Conservation (phyloP, 805 yeast genomes). For the Pichia deserticola region DNA sequence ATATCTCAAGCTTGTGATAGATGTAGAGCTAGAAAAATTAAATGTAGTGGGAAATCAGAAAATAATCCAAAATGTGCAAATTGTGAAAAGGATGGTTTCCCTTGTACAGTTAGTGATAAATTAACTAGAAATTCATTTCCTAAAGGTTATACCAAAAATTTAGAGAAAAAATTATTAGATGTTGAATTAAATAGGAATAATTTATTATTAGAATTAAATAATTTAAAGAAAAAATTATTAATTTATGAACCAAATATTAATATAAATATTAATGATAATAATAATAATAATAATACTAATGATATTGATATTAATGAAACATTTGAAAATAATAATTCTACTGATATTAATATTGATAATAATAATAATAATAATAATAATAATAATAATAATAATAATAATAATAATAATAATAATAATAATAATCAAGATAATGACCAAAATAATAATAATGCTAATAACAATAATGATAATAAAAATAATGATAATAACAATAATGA, state of each 20-base stretch:
- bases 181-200: conserved; percentile 49
- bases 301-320: too few species aligned
- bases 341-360: too few species aligned
- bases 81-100: conserved; percentile 57
- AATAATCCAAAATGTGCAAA: conserved; percentile 52
- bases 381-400: not conserved
- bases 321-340: not conserved
- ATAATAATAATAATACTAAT: not conserved
- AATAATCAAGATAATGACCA: not conserved
- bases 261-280: not conserved
- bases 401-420: too few species aligned
- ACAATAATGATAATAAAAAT: too few species aligned
- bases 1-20: conserved; percentile 79
- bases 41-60: conserved; percentile 59
- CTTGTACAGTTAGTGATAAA: conserved; percentile 67
- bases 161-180: conserved; percentile 54
- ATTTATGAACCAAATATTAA: not conserved
- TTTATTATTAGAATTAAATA: conserved; percentile 30
- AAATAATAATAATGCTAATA: not conserved
- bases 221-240: conserved; percentile 15
- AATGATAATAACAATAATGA: too few species aligned
- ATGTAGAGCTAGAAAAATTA: conserved; percentile 68
- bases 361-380: not conserved
- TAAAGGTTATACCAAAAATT: conserved; percentile 70
- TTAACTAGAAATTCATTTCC: conserved; percentile 73